Evolutionary conservation across 352 stramenopile species (phyloP).

Genomic region (Aphanomyces astaci): DNA sequence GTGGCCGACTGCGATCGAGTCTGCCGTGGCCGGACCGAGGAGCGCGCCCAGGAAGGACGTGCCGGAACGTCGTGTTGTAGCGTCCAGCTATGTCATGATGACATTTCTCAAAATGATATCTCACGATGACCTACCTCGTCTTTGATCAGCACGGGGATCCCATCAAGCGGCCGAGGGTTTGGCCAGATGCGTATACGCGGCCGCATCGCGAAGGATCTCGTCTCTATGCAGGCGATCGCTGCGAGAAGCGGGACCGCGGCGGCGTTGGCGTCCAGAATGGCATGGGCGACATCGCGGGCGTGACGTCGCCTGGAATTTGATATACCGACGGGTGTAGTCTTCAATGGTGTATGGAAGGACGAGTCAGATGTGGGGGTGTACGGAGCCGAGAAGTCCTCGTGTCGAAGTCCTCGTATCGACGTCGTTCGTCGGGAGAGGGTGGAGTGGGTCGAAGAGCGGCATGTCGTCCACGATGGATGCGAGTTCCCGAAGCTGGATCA

Average conservation of each 20-base stretch:
- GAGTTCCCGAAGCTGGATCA: too few relatives aligned
- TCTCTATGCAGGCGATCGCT: slow-evolving; percentile 67
- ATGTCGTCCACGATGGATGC: slow-evolving; percentile 43
- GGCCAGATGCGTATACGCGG: slow-evolving; percentile 47
- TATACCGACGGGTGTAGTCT: slow-evolving; percentile 63
- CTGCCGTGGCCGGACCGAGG: slow-evolving; percentile 30
- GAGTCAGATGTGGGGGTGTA: not conserved
- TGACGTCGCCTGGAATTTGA: slow-evolving; percentile 32
- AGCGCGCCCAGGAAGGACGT: slow-evolving; percentile 63
- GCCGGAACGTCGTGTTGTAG: slow-evolving; percentile 56
- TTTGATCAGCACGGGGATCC: slow-evolving; percentile 83
- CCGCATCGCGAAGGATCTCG: slow-evolving; percentile 60
- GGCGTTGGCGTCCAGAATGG: slow-evolving; percentile 43
- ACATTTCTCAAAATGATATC: not conserved
- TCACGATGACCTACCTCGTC: slow-evolving; percentile 45
- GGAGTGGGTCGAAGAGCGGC: slow-evolving; percentile 66
- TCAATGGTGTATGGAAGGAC: slow-evolving; percentile 65
- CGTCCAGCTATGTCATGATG: slow-evolving; percentile 21
- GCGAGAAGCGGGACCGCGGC: slow-evolving; percentile 45
- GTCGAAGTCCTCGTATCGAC: not conserved
- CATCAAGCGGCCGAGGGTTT: slow-evolving; percentile 68
- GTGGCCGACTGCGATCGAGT: slow-evolving; percentile 48
- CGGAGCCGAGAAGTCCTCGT: not conserved
- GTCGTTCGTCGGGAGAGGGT: slow-evolving; percentile 8
- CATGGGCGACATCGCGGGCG: slow-evolving; percentile 49